These are phyloP conservation scores for Coniochaeta hoffmannii DNA, from an alignment of 2,329 filamentous ascomycete species.

Conservation along the genomic window DNA sequence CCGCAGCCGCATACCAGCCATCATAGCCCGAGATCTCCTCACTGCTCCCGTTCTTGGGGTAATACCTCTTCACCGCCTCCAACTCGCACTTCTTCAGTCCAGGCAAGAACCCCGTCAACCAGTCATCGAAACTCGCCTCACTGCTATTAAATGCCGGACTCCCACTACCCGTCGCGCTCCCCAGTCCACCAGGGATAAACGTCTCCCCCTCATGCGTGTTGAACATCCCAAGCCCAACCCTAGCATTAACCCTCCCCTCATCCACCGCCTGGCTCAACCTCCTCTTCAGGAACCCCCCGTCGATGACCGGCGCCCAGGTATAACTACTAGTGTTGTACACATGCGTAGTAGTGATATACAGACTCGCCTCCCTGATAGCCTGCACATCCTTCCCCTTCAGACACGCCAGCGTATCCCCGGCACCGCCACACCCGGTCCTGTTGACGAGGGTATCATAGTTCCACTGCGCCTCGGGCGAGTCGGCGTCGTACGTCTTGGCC, in stretches of 20 bases:
- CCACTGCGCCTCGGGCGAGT: slow-evolving; percentile 40
- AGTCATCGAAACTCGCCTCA: slow-evolving; percentile 38
- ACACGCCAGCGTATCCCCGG: slow-evolving; percentile 39
- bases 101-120: slow-evolving; percentile 48
- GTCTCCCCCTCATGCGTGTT: slow-evolving; percentile 58
- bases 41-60: slow-evolving; percentile 37
- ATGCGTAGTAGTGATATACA: slow-evolving; percentile 38
- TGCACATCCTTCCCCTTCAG: slow-evolving; percentile 34
- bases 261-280: slow-evolving; percentile 35
- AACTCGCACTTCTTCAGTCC: slow-evolving; percentile 31
- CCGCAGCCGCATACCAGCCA: slow-evolving; percentile 42
- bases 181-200: slow-evolving; percentile 50
- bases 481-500: slow-evolving; percentile 49
- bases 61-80: slow-evolving; percentile 30
- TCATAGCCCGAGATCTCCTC: slow-evolving; percentile 42
- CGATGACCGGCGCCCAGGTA: slow-evolving; percentile 55
- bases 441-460: slow-evolving; percentile 39
- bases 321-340: slow-evolving; percentile 49
- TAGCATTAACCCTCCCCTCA: slow-evolving; percentile 31
- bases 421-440: slow-evolving; percentile 37
- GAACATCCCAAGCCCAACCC: slow-evolving; percentile 46
- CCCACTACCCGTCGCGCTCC: slow-evolving; percentile 18
- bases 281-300: slow-evolving; percentile 38
- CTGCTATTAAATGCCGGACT: slow-evolving; percentile 21
- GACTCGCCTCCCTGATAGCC: slow-evolving; percentile 40